Percentiles rank a stretch among this genome's conserved stretches.
These are phyloP conservation scores for Sugiyamaella boreocaroliniensis DNA, from an alignment of 805 yeast genomes.

Conservation along the genomic window DNA sequence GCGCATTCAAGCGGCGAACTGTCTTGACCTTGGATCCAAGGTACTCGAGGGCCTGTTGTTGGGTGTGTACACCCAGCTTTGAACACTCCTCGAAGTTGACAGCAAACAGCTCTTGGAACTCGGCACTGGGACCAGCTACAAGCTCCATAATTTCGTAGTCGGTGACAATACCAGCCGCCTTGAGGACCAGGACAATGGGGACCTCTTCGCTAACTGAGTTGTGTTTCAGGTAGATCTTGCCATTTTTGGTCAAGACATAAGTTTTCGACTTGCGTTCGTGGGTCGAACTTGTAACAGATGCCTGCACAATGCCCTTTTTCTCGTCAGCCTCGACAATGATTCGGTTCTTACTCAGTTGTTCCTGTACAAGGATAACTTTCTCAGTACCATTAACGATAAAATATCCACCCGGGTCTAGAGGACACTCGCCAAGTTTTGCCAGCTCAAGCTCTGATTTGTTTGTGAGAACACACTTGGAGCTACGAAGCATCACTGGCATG, in stretches of 20 bases:
- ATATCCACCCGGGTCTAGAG: slow-evolving; percentile 97
- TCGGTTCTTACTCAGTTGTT: slow-evolving; percentile 93
- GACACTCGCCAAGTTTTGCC: slow-evolving; percentile 91
- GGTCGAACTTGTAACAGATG: slow-evolving; percentile 95
- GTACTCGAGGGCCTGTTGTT: slow-evolving; percentile 86
- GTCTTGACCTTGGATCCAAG: slow-evolving; percentile 90
- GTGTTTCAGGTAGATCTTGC: slow-evolving; percentile 83
- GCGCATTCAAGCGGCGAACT: slow-evolving; percentile 76
- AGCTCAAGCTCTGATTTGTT: slow-evolving; percentile 73
- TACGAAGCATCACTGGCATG: slow-evolving; percentile 97
- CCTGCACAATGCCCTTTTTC: slow-evolving; percentile 89
- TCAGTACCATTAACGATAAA: slow-evolving; percentile 92
- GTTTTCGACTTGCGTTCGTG: slow-evolving; percentile 98
- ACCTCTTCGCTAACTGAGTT: slow-evolving; percentile 93
- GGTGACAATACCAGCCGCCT: slow-evolving; percentile 90
- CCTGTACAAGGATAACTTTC: slow-evolving; percentile 93
- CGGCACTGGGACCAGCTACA: slow-evolving; percentile 84
- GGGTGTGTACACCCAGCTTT: slow-evolving; percentile 76
- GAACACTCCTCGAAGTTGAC: slow-evolving; percentile 93
- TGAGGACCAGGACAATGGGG: slow-evolving; percentile 86
- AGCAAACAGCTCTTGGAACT: slow-evolving; percentile 87
- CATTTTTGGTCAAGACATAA: slow-evolving; percentile 87
- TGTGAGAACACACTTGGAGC: slow-evolving; percentile 81
- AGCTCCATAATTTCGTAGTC: slow-evolving; percentile 90
- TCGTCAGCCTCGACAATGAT: slow-evolving; percentile 97